Percentiles rank a stretch among this genome's conserved stretches.
These are phyloP conservation scores for Leccinum aurantiacum DNA, from an alignment of 768 basidiomycete genomes.

Conservation along the genomic window DNA sequence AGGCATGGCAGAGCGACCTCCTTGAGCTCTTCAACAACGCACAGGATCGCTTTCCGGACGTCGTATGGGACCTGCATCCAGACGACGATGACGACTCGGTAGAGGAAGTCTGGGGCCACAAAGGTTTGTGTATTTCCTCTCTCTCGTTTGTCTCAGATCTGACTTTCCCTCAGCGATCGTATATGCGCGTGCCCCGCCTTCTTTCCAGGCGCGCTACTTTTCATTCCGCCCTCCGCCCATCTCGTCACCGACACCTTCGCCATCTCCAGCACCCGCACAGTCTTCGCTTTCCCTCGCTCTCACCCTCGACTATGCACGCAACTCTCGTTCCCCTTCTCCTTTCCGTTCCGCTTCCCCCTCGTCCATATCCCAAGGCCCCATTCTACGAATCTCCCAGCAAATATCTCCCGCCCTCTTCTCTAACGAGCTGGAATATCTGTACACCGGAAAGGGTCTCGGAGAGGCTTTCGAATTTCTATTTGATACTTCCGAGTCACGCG, in stretches of 20 bases:
- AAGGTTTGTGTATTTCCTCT: slow-evolving; percentile 55
- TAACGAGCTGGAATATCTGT: slow-evolving; percentile 91
- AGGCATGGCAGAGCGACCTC: slow-evolving; percentile 80
- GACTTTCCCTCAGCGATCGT: slow-evolving; percentile 65
- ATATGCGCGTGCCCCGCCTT: slow-evolving; percentile 91
- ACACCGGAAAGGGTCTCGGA: slow-evolving; percentile 88
- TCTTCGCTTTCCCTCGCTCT: slow-evolving; percentile 61
- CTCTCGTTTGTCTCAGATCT: slow-evolving; percentile 1
- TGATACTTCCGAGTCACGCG: slow-evolving; percentile 50
- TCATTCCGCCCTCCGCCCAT: slow-evolving; percentile 63
- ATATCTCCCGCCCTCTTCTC: slow-evolving; percentile 82
- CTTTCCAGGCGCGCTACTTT: slow-evolving; percentile 89
- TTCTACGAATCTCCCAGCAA: slow-evolving; percentile 63
- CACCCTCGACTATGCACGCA: slow-evolving; percentile 40
- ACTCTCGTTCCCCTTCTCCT: slow-evolving; percentile 48
- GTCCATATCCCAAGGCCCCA: slow-evolving; percentile 39
- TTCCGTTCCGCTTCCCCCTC: slow-evolving; percentile 46
- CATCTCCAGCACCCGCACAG: slow-evolving; percentile 52
- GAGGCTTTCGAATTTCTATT: slow-evolving; percentile 88
- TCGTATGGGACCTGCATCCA: slow-evolving; percentile 83
- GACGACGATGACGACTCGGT: slow-evolving; percentile 48
- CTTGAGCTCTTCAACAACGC: slow-evolving; percentile 73
- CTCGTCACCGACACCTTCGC: slow-evolving; percentile 50
- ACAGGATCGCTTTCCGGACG: slow-evolving; percentile 94
- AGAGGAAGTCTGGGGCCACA: slow-evolving; percentile 87